Base-by-base conservation (phyloP, 2,329 filamentous ascomycete species). In the Paecilomyces sp. region DNA sequence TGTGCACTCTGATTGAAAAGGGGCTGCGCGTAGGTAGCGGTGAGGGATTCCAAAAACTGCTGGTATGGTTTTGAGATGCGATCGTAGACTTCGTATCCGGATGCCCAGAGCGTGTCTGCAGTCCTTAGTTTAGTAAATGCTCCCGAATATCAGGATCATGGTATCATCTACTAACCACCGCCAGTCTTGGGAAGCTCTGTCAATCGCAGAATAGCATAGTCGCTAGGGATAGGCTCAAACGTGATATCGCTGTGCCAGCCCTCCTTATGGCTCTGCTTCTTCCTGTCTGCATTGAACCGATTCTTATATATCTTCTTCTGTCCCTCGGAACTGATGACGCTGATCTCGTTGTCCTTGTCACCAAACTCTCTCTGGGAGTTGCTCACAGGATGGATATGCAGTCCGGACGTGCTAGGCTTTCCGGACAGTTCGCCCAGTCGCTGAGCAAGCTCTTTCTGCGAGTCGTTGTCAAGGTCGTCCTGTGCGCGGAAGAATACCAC, bases 171-270 rank as follows among this genome's bases (percentile, higher is more conserved):
- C 64, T 58, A 58, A 70, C 78, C 77, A 54, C 78, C 79, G 15
- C 72, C 75, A n/a, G 74, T 72, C 55, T 67, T 66, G 0, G 78
- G 78, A 12, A 76, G 72, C 66, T 78, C 68, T 0, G 75, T 73
- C 57, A 81, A 69, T 47, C 78, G 74, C 25, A 81, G 68, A 25
- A 79, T 74, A 6, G 79, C 75, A 61, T 81, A 81, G 62, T 81
- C 78, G 15, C 76, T 76, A 0, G 79, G 79, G 31, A 79, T 70
- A 0, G 67, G 73, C 66, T 81, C 79, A 58, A 81, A 81, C 3
- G 77, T 79, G 60, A 80, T 80, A 67, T 81, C 79, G 41, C 77
- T 77, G 61, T 81, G 79, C 79, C 79, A 81, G 18, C 75, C 75
- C 11, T 70, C 64, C 59, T 74, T 53, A 62, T 71, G 58, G 66